Evolutionary conservation across 805 yeast genomes (phyloP), one percentile per base, ranked within the genome.

Genomic region (Yarrowia bubula): DNA sequence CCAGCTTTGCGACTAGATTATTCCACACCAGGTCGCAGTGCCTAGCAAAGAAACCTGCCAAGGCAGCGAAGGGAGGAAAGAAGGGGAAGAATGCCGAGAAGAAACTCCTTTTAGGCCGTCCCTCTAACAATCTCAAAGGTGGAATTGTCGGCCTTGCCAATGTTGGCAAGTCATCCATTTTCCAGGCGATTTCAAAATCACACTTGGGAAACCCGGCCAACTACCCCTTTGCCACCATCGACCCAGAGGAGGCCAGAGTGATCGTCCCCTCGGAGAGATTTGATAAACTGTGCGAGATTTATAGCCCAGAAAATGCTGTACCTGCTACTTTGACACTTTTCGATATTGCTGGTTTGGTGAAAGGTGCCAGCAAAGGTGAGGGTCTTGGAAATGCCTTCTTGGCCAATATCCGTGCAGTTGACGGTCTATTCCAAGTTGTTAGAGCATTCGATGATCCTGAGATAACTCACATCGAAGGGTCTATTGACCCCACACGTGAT

Each of bases 351-450:
- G 90, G 92, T 8, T 79, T 87, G 51, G 86, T 87, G 17, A 78
- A 85, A 68, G 88, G 88, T 68, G 85, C 88, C 10, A 79, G 84
- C 18, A 76, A 77, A 47, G 90, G 90, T 50, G 88, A 85, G 67
- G 92, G 92, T 4, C 77, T 87, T 64, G 92, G 92, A n/a, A 87
- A 87, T 76, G 85, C 87, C 51, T 87, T 87, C 76, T 78, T 87
- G 70, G 81, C 85, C 62, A 86, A 87, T 70, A 87, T 87, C 65
- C 75, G 91, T 53, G 84, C 86, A 13, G 91, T 87, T 32, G 92
- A 87, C 73, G 90, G 89, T 18, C 79, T 87, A 47, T 85, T 84
- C 73, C 91, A 87, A 70, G 83, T 87, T 53, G 89, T 87, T 9
- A 77, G 92, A 66, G 85, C 84, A 1, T 87, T 87, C 71, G 79